Base-by-base conservation (phyloP, 2,329 filamentous ascomycete species). In the Zasmidium angulare region DNA sequence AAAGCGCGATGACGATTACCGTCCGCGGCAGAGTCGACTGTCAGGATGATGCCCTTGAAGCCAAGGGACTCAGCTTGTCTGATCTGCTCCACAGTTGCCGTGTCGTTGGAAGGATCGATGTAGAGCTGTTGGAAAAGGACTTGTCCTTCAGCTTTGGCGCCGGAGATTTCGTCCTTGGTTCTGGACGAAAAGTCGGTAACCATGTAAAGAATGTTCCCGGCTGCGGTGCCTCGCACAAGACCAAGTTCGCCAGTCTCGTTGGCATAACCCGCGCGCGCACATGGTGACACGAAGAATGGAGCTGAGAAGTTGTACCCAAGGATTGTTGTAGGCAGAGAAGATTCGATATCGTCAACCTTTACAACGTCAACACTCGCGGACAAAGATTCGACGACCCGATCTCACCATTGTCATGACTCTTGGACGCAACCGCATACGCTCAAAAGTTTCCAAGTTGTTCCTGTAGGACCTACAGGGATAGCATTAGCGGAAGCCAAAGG, bases 221-320 rank as follows among this genome's bases (percentile, higher is more conserved):
- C 69, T 4, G 72, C 79, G 9, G 82, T 81, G 46, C 76, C 83
- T 71, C 78, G 76, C 55, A 82, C 78, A 17, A 85, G 53, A 19
- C 59, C 60, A 6, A 61, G 23, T 50, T 64, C 62, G 49, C 56
- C 62, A n/a, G 47, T 56, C 12, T 46, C 22, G 72, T 97, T 83
- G 59, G 93, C 93, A 10, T 97, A 86, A 77, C 96, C 96, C 67
- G 93, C 93, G 9, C 97, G 84, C 0, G 93, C 93, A 12, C 93
- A 97, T 46, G 93, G 93, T 1, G 93, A 96, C 36, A 97, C 88
- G 78, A 97, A 98, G 78, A 96, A 95, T 21, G 93, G 93, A 49
- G 93, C 88, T 61, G 88, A 85, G 63, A 86, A 86, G 71, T 89
- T 90, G 46, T 88, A 86, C 64, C 92, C 93, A 11, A 98, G 88